Conservation (phyloP, 2,329 filamentous ascomycete genomes). For the Diaporthe amygdali region DNA sequence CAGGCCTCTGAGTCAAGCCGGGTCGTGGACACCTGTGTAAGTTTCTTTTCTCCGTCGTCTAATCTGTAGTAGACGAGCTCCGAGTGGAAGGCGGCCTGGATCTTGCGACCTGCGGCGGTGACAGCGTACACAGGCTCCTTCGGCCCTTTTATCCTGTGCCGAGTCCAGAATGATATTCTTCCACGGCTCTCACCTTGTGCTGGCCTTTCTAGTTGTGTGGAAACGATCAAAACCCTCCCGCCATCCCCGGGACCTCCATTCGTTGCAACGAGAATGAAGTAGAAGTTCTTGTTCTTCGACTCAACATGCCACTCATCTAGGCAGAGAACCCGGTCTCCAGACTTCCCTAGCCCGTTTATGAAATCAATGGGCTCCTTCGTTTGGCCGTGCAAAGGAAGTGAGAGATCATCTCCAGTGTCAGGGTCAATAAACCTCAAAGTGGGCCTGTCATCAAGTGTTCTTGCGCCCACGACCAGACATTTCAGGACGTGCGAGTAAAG, state of each 20-base stretch:
- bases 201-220: slow-evolving; percentile 43
- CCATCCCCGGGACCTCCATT: slow-evolving; percentile 34
- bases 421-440: slow-evolving; percentile 63
- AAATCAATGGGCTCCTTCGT: slow-evolving; percentile 47
- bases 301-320: slow-evolving; percentile 69
- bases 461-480: slow-evolving; percentile 59
- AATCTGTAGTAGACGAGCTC: slow-evolving; percentile 39
- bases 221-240: slow-evolving; percentile 62
- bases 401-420: slow-evolving; percentile 57
- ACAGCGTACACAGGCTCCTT: slow-evolving; percentile 60
- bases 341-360: slow-evolving; percentile 61
- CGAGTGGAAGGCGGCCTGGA: slow-evolving; percentile 38
- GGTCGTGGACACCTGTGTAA: slow-evolving; percentile 52
- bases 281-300: slow-evolving; percentile 62
- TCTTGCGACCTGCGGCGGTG: not conserved
- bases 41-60: slow-evolving; percentile 54
- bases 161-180: slow-evolving; percentile 58
- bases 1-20: slow-evolving; percentile 57
- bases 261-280: slow-evolving; percentile 67
- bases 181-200: slow-evolving; percentile 32
- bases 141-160: slow-evolving; percentile 50
- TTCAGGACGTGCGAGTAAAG: slow-evolving; percentile 60
- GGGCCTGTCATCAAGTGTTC: slow-evolving; percentile 43
- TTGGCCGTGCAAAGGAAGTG: slow-evolving; percentile 39
- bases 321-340: slow-evolving; percentile 63